These are phyloP conservation scores for Centaurea solstitialis DNA, from an alignment of 129 eudicot genomes.

Conservation along the genomic window DNA sequence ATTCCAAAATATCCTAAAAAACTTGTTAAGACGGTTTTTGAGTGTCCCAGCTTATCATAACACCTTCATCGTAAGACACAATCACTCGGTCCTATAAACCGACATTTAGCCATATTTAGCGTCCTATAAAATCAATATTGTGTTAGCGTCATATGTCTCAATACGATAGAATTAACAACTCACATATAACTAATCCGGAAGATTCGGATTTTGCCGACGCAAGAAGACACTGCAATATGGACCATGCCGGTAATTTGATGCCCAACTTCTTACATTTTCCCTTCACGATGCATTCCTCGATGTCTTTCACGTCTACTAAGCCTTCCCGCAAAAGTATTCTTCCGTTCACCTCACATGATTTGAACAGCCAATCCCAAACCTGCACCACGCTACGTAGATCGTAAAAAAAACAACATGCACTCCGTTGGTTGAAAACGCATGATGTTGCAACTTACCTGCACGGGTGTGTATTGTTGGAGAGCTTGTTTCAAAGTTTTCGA, in stretches of 20 bases:
- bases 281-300: slow-evolving; percentile 68
- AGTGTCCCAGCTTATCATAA: neutral
- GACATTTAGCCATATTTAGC: neutral
- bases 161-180: slow-evolving; percentile 23
- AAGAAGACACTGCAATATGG: slow-evolving; percentile 79
- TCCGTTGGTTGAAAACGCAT: neutral
- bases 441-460: slow-evolving; percentile 46
- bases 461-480: slow-evolving; percentile 68
- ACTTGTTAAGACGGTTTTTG: neutral
- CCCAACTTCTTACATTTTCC: slow-evolving; percentile 77
- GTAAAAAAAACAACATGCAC: neutral
- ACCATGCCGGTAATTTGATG: slow-evolving; percentile 78
- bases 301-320: slow-evolving; percentile 68
- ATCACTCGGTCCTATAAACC: neutral
- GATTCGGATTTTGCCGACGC: slow-evolving; percentile 82
- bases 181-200: slow-evolving; percentile 70
- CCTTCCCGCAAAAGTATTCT: slow-evolving; percentile 75
- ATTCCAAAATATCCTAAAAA: neutral
- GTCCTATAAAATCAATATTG: neutral
- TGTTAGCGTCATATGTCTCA: neutral
- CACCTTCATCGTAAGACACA: neutral
- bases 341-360: slow-evolving; percentile 83
- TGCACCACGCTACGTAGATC: slow-evolving; percentile 17
- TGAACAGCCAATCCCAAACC: slow-evolving; percentile 96
- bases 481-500: slow-evolving; percentile 72